phyloP scores from a whole-genome alignment of 768 basidiomycete species.

The Leccinum rimulosum region DNA sequence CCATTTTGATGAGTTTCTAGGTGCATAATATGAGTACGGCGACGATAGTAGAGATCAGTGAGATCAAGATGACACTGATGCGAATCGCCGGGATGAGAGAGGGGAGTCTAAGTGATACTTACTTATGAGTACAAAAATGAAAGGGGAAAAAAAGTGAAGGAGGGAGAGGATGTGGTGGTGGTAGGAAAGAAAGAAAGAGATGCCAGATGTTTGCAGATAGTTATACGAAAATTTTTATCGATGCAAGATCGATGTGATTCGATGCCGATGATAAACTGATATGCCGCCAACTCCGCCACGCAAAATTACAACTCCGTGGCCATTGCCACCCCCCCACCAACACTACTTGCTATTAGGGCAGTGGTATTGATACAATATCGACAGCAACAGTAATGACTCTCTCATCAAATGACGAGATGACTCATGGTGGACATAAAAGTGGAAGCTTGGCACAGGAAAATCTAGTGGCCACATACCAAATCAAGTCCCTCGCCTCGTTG shows the following conservation, averaged over 20 bases:
- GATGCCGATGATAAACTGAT: conserved; percentile 47
- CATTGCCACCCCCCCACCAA: background rate
- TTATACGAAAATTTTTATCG: conserved; percentile 70
- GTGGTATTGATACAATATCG: conserved; percentile 12
- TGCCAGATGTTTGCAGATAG: conserved; percentile 48
- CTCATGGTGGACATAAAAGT: conserved; percentile 13
- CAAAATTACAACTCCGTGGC: conserved; percentile 17
- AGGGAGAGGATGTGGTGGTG: conserved; percentile 36
- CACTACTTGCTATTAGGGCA: background rate
- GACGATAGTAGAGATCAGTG: conserved; percentile 26
- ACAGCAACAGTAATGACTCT: conserved; percentile 6
- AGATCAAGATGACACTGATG: conserved; percentile 19
- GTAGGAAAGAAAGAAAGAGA: conserved; percentile 36
- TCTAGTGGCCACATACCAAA: conserved; percentile 13
- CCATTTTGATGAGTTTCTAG: conserved; percentile 73
- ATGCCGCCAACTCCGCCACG: conserved; percentile 39
- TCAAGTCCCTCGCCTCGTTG: background rate
- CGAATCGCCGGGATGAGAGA: conserved; percentile 15
- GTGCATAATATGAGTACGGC: conserved; percentile 13
- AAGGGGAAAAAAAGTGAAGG: conserved; percentile 28
- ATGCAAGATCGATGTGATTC: conserved; percentile 61
- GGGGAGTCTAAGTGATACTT: conserved; percentile 29
- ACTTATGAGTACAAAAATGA: conserved; percentile 43
- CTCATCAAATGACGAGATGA: conserved; percentile 6
- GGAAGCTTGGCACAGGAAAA: conserved; percentile 4